A percentile compares a stretch with the other conserved stretches of the same genome.
phyloP scores from a whole-genome alignment of 495 filamentous ascomycete species.

The Podospora bellae-mahoneyi region DNA sequence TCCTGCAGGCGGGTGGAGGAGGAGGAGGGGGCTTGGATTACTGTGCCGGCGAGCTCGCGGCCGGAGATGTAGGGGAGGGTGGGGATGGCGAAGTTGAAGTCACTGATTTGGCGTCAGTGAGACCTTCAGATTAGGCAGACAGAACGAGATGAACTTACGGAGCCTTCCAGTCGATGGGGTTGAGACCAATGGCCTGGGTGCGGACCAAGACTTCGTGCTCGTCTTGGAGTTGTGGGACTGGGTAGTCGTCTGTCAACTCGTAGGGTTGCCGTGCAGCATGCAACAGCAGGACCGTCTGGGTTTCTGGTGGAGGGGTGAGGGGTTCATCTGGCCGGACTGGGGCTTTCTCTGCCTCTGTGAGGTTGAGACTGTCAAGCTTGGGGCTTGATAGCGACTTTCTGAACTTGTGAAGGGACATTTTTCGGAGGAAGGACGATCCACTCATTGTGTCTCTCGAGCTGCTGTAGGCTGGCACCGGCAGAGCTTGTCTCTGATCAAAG shows the following conservation, averaged over 20 bases:
- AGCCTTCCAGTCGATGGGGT: slow-evolving; percentile 72
- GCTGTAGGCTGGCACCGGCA: neutral
- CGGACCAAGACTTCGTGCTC: slow-evolving; percentile 54
- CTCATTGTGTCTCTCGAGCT: slow-evolving; percentile 2
- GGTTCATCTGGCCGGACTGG: neutral
- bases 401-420: slow-evolving; percentile 23
- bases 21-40: slow-evolving; percentile 35
- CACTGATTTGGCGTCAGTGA: slow-evolving; percentile 35
- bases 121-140: neutral
- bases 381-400: slow-evolving; percentile 13
- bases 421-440: slow-evolving; percentile 23
- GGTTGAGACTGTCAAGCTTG: neutral
- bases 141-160: slow-evolving; percentile 45
- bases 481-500: neutral
- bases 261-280: slow-evolving; percentile 45
- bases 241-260: slow-evolving; percentile 41
- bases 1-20: slow-evolving; percentile 5
- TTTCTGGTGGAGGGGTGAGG: slow-evolving; percentile 18
- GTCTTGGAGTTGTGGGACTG: slow-evolving; percentile 42
- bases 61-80: slow-evolving; percentile 64
- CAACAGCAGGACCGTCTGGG: slow-evolving; percentile 45
- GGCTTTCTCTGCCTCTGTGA: slow-evolving; percentile 1
- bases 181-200: slow-evolving; percentile 59
- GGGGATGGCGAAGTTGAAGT: slow-evolving; percentile 65
- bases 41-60: slow-evolving; percentile 58